Base-by-base conservation (phyloP, 129 eudicot species). In the Smallanthus sonchifolius region DNA sequence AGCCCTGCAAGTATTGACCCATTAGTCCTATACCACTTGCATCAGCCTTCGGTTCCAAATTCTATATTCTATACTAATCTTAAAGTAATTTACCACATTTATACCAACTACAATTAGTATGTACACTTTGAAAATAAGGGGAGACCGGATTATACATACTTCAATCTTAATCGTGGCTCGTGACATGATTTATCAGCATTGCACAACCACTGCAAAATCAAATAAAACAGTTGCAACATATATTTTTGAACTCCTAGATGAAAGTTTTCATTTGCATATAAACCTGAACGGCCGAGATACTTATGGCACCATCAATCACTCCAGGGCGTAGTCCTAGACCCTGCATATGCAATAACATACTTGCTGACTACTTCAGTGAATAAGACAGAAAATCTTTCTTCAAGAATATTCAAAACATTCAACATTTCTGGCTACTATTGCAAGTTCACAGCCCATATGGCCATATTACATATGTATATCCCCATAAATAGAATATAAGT, bases 201-300 rank as follows among this genome's bases (percentile, higher is more conserved):
- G 87, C 99, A 88, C 75, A 94, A 70, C 99, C 99, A 94, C 99
- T 91, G 87, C 69, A 72, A n/a, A 57, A 70, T 30, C 19, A 51
- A 47, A 71, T 40, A 11, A 42, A 67, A 59, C 7, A 43, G 51
- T 78, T 17, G 64, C 30, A n/a, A 43, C 6, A 30, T 13, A 11
- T 49, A 2, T n/a, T 49, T 64, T 35, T 5, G 14, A 72, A 72
- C 36, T 24, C 30, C 30, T 24, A 24, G 30, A 24, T 24, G 1
- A 24, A 24, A 24, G 30, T 24, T 24, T 24, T 24, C 30, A 24
- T 24, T 63, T 16, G 14, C 10, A 48, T 47, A 68, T 34, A 69
- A 72, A 92, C 98, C 98, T 92, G 98, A 69, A 90, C 96, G 75
- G 99, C 99, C 10, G 99, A 94, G 65, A 94, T 94, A 80, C 99